phyloP scores from a whole-genome alignment of 257 asterid genomes.

The Solanum chilense region DNA sequence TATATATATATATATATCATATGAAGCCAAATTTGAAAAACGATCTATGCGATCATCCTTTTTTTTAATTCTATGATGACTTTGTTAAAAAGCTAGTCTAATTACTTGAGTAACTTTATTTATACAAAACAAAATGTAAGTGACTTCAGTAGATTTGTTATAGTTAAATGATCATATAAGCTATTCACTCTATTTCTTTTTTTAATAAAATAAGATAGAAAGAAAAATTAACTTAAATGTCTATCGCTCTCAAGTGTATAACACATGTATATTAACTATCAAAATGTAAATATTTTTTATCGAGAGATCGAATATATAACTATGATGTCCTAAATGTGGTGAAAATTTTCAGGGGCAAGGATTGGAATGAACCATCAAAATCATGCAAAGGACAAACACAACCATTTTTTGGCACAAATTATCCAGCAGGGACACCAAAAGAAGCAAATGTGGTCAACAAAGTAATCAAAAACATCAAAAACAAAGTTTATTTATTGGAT shows the following conservation, averaged over 20 bases:
- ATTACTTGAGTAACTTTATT: neutral
- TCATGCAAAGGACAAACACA: slow-evolving; percentile 51
- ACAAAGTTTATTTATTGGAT: slow-evolving; percentile 62
- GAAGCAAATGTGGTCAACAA: slow-evolving; percentile 51
- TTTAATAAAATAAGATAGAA: neutral
- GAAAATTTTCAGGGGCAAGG: slow-evolving; percentile 41
- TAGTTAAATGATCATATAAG: neutral
- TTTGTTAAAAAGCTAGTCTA: neutral
- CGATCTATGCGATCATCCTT: too few relatives aligned
- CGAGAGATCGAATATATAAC: neutral
- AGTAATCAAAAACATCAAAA: slow-evolving; percentile 60
- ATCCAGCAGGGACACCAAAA: slow-evolving; percentile 52
- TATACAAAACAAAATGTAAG: neutral
- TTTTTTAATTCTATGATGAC: neutral
- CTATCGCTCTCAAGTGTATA: too few relatives aligned
- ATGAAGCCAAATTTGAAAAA: neutral
- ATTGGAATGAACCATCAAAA: slow-evolving; percentile 54
- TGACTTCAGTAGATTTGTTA: neutral
- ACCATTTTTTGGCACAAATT: slow-evolving; percentile 45
- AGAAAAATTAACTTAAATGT: neutral
- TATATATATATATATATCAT: neutral
- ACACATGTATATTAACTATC: too few relatives aligned
- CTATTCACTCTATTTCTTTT: neutral
- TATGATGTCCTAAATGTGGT: neutral
- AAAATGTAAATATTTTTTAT: too few relatives aligned